Evolutionary conservation across 768 basidiomycete genomes (phyloP).

Genomic region (Lyophyllum semitale): DNA sequence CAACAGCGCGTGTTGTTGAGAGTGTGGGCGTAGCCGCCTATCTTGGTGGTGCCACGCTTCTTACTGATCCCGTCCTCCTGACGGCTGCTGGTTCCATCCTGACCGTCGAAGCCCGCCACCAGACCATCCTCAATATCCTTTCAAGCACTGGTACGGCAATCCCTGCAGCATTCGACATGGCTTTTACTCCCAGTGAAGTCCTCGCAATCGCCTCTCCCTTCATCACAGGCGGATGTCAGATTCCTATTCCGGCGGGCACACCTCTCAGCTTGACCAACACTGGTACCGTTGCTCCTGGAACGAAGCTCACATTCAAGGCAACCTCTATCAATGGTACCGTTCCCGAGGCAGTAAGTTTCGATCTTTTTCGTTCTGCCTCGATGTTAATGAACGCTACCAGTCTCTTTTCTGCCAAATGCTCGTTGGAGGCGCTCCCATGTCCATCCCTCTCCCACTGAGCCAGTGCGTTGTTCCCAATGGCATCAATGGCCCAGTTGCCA

Average conservation of each 20-base stretch:
- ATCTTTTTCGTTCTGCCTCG: not conserved
- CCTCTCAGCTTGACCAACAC: constrained; percentile 65
- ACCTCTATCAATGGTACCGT: constrained; percentile 53
- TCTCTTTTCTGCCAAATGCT: constrained; percentile 76
- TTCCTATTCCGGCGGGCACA: constrained; percentile 63
- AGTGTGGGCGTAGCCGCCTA: constrained; percentile 76
- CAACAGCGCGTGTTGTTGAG: constrained; percentile 75
- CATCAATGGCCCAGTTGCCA: constrained; percentile 73
- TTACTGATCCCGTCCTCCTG: constrained; percentile 61
- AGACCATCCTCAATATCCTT: constrained; percentile 74
- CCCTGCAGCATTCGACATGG: constrained; percentile 72
- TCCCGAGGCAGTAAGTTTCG: constrained; percentile 38
- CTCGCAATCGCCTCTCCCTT: constrained; percentile 70
- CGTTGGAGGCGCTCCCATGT: constrained; percentile 54
- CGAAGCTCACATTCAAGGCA: constrained; percentile 62
- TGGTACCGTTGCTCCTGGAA: constrained; percentile 56
- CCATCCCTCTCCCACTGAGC: constrained; percentile 60
- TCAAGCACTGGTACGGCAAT: constrained; percentile 57
- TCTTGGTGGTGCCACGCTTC: constrained; percentile 67
- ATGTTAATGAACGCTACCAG: constrained; percentile 29
- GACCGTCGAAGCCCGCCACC: constrained; percentile 84
- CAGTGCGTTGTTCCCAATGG: constrained; percentile 65
- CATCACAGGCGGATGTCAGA: constrained; percentile 64
- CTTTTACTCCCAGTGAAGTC: constrained; percentile 69
- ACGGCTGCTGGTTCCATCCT: constrained; percentile 72